Base-by-base conservation (phyloP, 768 basidiomycete species). In the Boletus barrowsii region DNA sequence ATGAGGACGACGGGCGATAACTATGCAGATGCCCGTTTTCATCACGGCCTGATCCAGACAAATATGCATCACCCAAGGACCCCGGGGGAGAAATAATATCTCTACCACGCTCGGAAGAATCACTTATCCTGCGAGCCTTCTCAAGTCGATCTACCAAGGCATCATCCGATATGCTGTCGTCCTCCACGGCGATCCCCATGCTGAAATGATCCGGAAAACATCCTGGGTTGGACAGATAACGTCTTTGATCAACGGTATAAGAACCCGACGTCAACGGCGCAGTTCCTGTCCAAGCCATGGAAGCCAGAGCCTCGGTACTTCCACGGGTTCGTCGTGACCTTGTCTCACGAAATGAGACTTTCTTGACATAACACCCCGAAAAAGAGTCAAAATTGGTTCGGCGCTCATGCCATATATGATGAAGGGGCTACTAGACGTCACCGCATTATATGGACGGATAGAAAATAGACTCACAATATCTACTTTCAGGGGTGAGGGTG, bases 131-230 rank as follows among this genome's bases (percentile, higher is more conserved):
- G 30, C 75, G 68, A 58, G 81, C 75, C 20, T 66, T 65, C 61
- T 83, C 81, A 24, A 83, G 70, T 44, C 72, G 72, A 45, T 76
- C 68, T 7, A 83, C 73, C 11, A 83, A 68, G 35, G 70, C 74
- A 58, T 81, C 80, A 61, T 83, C 80, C 3, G 79, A 73, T 46
- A 81, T 70, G 17, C 67, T 75, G 26, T 80, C 75, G 45, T 81
- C 77, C 26, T 74, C 79, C 55, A 82, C 75, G 15, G 77, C 79
- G 63, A 75, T 77, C 2, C 77, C 77, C 44, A 82, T 65, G 48
- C 49, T 48, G 29, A 69, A 17, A 13, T 36, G 47, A 47, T 56
- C 55, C 5, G 56, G 37, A 15, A 47, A 26, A 42, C 35, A 53
- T 18, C 30, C 14, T n/a, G 48, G 13, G 18, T 40, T 52, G 45